phyloP scores from a whole-genome alignment of 2,329 filamentous ascomycete species.

The Huntiella savannae region DNA sequence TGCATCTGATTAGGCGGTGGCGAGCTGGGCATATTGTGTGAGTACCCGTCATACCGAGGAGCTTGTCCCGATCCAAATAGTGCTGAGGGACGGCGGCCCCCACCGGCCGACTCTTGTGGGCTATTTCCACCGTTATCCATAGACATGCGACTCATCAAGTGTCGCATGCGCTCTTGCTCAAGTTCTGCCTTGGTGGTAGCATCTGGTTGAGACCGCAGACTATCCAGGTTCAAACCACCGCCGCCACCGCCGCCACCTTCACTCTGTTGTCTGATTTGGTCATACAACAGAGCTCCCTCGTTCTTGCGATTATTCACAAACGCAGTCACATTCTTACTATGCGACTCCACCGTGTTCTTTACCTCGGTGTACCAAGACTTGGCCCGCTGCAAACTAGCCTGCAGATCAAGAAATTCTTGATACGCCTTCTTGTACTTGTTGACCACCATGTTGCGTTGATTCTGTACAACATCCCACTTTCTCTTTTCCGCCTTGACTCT shows the following conservation, averaged over 20 bases:
- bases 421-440: constrained; percentile 79
- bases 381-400: constrained; percentile 68
- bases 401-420: constrained; percentile 78
- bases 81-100: constrained; percentile 19
- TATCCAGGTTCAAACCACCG: no score
- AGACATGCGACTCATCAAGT: constrained; percentile 89
- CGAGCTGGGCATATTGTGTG: constrained; percentile 40
- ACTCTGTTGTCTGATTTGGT: constrained; percentile 54
- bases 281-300: constrained; percentile 77
- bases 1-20: constrained; percentile 30
- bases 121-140: constrained; percentile 38
- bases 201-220: no score
- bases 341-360: constrained; percentile 78
- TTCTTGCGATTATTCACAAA: constrained; percentile 89
- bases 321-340: constrained; percentile 88
- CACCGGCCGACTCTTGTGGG: constrained; percentile 2
- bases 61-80: constrained; percentile 29
- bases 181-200: constrained; percentile 39
- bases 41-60: constrained; percentile 34
- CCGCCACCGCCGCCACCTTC: no score
- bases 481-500: constrained; percentile 82
- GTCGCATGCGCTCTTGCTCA: constrained; percentile 71
- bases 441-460: constrained; percentile 64
- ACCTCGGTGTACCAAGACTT: constrained; percentile 92
- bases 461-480: constrained; percentile 78